Conservation (phyloP, 495 filamentous ascomycete species). For the Aspergillus wentii region DNA sequence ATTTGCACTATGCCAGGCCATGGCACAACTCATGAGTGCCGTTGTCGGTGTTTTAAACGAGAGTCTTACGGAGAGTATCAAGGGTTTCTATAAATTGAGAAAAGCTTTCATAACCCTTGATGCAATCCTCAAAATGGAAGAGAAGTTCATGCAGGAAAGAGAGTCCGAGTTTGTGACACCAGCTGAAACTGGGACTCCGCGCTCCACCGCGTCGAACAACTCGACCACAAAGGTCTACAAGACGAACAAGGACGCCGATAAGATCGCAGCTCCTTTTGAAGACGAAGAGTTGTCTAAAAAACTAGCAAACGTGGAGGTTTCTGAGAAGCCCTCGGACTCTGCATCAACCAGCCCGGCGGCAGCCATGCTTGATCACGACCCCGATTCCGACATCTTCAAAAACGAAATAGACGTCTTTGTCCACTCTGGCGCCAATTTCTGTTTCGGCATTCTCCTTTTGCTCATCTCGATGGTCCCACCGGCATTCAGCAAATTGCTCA, state of each 20-base stretch:
- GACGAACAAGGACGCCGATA: background rate
- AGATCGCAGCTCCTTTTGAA: constrained; percentile 7
- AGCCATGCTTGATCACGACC: constrained; percentile 39
- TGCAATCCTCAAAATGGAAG: constrained; percentile 62
- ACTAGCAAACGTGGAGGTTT: constrained; percentile 27
- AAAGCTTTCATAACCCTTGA: constrained; percentile 86
- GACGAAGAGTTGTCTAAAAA: constrained; percentile 20
- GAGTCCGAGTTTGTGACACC: constrained; percentile 9
- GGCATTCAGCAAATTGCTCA: constrained; percentile 75
- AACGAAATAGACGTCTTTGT: constrained; percentile 79
- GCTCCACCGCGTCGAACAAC: constrained; percentile 11
- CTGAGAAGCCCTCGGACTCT: constrained; percentile 4
- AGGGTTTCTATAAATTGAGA: constrained; percentile 87
- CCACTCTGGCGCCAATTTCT: constrained; percentile 81
- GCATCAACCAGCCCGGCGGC: constrained; percentile 1
- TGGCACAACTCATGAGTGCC: constrained; percentile 84
- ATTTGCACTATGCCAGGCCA: constrained; percentile 71
- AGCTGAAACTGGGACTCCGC: too few species aligned
- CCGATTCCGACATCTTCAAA: constrained; percentile 53
- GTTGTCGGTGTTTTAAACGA: constrained; percentile 88
- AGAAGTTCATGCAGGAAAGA: constrained; percentile 45
- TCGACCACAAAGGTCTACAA: constrained; percentile 4
- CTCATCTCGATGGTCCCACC: constrained; percentile 90
- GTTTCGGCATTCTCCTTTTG: constrained; percentile 79
- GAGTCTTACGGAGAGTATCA: constrained; percentile 85